Percentiles rank a stretch among this genome's conserved stretches.
These are phyloP conservation scores for Suillus paluster DNA, from an alignment of 768 basidiomycete genomes.

Conservation along the genomic window DNA sequence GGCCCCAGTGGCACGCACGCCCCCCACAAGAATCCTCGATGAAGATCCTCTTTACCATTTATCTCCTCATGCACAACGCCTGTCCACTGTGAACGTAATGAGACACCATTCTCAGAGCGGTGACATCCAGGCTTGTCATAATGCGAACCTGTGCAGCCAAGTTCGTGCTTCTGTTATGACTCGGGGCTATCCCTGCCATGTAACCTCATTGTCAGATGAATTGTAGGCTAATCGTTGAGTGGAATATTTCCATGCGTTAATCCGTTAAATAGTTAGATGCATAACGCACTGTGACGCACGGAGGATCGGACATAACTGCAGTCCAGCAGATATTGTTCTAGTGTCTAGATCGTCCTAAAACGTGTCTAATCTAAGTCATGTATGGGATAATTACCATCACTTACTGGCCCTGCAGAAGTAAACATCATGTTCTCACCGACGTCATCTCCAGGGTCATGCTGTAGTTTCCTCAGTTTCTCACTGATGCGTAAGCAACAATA, in stretches of 20 bases:
- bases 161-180: neutral
- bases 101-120: neutral
- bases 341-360: neutral
- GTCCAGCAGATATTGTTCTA: too few relatives aligned
- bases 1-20: neutral
- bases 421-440: neutral
- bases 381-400: neutral
- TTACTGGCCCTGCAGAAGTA: neutral
- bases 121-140: neutral
- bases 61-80: neutral
- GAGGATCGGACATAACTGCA: neutral
- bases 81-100: neutral
- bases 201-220: neutral
- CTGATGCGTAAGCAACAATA: neutral
- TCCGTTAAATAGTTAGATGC: neutral
- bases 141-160: neutral
- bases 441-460: neutral
- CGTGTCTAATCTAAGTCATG: neutral
- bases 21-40: neutral
- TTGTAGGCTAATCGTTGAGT: too few relatives aligned
- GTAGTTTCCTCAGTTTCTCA: neutral
- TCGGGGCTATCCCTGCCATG: neutral
- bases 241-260: neutral
- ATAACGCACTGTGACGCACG: neutral
- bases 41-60: neutral